Evolutionary conservation across 108 stramenopile species (phyloP), one percentile per base, ranked within the genome.

Genomic region (Thalassiosira profunda): DNA sequence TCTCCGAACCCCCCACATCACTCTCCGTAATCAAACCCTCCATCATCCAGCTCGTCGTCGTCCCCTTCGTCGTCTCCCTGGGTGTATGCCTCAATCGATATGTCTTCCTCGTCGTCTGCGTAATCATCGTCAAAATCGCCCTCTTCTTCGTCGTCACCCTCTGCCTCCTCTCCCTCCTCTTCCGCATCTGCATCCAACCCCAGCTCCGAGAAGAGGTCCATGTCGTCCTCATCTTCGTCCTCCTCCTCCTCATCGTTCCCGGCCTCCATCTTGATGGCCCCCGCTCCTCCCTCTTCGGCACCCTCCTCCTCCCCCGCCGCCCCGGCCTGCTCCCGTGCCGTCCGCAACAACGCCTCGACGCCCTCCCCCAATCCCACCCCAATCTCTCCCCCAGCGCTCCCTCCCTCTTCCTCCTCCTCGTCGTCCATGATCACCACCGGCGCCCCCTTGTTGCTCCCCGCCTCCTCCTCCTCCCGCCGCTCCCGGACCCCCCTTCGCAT

Each of bases 351-450:
- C 69, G 26, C 74, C 63, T 26, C 75, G 59, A 70, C 89, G 72
- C 73, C 90, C 51, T 74, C 80, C 41, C 76, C 87, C 87, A 79
- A 84, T 86, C 65, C 90, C 74, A 62, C 82, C 84, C 44, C 89
- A n/a, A n/a, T n/a, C n/a, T n/a, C n/a, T n/a, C n/a, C n/a, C n/a
- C n/a, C n/a, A n/a, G n/a, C n/a, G n/a, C n/a, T n/a, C n/a, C n/a
- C n/a, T 49, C 63, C 51, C 10, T 79, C 91, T 28, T 88, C 87
- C 5, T 85, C 87, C 1, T 89, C 88, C 35, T 90, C 92, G 66
- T 90, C 89, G 26, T 84, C 86, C 84, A 92, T 89, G 68, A 92
- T 86, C 8, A 86, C 66, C 62, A 77, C 77, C 9, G 73, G 72
- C 51, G 77, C 68, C 5, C 63, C 53, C 8, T 59, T 64, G 15